Percentiles rank a stretch among this genome's conserved stretches.
phyloP scores from a whole-genome alignment of 257 asterid genomes.

The Primulina eburnea region DNA sequence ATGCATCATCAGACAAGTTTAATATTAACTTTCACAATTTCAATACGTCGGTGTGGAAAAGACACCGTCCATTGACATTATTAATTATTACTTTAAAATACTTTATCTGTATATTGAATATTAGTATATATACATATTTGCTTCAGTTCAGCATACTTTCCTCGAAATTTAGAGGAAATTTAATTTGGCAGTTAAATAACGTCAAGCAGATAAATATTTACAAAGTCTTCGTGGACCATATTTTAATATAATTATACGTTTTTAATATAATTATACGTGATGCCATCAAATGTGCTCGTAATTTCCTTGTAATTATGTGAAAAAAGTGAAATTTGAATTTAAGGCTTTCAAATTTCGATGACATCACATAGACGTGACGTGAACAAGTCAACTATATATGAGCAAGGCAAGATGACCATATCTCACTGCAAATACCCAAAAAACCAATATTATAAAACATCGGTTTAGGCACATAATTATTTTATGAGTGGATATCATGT shows the following conservation, averaged over 20 bases:
- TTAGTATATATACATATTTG: constrained; percentile 14
- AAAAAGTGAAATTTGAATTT: no score
- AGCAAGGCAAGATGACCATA: no score
- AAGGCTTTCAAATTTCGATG: no score
- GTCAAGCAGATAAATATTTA: background rate
- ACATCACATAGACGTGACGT: no score
- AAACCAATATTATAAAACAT: no score
- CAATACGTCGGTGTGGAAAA: background rate
- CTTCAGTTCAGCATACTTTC: constrained; percentile 18
- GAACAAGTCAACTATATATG: no score
- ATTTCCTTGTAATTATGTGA: no score
- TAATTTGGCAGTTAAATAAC: constrained; percentile 3
- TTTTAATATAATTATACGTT: background rate
- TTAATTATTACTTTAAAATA: background rate
- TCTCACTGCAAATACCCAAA: no score
- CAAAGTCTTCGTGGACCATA: constrained; percentile 12
- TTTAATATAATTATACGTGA: background rate
- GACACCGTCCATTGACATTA: background rate
- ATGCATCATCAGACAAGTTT: constrained; percentile 5
- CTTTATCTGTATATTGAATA: background rate
- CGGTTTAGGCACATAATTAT: no score
- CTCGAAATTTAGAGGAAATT: background rate
- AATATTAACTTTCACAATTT: background rate
- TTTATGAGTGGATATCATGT: no score
- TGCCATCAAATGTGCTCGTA: background rate